Conservation (phyloP, 1,139 yeast species). For the Cylindricascospora bacillispora region DNA sequence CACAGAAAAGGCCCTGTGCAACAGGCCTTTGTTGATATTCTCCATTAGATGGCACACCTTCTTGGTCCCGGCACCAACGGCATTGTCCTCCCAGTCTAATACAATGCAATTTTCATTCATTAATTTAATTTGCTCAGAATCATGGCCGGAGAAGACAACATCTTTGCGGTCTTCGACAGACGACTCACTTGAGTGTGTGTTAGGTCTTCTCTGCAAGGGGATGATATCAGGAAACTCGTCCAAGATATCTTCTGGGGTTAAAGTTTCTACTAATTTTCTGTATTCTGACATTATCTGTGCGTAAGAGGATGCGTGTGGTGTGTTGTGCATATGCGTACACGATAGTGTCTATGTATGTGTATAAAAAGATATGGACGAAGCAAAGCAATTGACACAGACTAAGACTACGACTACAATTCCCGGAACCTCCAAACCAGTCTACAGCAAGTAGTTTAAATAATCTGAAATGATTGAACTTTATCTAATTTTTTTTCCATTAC, state of each 20-base stretch:
- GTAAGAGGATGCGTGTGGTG: no score
- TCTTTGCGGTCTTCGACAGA: constrained; percentile 13
- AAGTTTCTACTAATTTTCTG: constrained; percentile 40
- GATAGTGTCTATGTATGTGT: no score
- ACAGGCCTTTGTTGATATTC: constrained; percentile 70
- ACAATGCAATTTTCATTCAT: constrained; percentile 98
- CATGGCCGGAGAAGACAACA: constrained; percentile 64
- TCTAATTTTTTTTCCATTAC: no score
- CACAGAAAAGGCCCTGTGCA: constrained; percentile 93
- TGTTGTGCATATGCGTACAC: no score
- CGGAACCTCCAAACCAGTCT: no score
- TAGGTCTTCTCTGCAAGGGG: constrained; percentile 26
- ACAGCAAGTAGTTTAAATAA: no score
- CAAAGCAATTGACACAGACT: no score
- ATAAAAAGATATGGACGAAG: no score
- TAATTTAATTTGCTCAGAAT: constrained; percentile 81
- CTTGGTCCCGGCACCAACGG: constrained; percentile 89
- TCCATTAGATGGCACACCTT: constrained; percentile 85
- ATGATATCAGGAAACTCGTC: constrained; percentile 52
- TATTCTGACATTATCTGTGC: constrained; percentile 27
- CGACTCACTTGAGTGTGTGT: constrained; percentile 19
- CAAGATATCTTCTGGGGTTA: constrained; percentile 39
- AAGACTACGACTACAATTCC: no score
- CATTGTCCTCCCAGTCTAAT: constrained; percentile 72
- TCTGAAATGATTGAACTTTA: no score